Evolutionary conservation across 2,329 filamentous ascomycete species (phyloP), one percentile per base, ranked within the genome.

Genomic region (Pseudogymnoascus sp.): DNA sequence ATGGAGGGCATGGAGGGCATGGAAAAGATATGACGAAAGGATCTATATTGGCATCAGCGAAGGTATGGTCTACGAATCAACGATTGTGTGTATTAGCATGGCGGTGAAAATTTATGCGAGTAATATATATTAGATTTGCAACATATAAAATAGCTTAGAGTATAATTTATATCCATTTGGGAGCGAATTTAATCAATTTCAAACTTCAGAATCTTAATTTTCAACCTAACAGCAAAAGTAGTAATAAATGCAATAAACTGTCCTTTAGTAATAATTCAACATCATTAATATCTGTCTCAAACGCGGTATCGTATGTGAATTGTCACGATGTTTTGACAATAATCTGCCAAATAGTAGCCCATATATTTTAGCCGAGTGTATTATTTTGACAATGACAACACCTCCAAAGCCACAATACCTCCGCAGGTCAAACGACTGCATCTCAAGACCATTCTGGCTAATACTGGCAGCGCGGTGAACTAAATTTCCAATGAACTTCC

Each of bases 1-100:
- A 73, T 81, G 12, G 66, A 78, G 30, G 9, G 3, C 16, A 18
- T 25, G 22, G 22, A 1, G 8, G 18, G 18, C 18, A 18, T 18
- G 18, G n/a, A 54, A 12, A 33, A 54, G 47, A 54, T 9, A 33
- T 20, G 25, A 4, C n/a, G 6, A 28, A 33, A 54, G 12, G 4
- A 33, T 33, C 2, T 18, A 33, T 33, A 9, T 30, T 18, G 47
- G 25, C 28, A 3, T 20, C 9, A 33, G 25, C 47, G n/a, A 50
- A 12, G 43, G 14, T 30, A 30, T 50, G 22, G 20, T 54, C 28
- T 33, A 54, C n/a, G 47, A 54, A 20, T 33, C 28, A 54, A 54
- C 7, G 28, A 33, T 33, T 54, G 47, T 54, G 43, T 30, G 47
- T 54, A 33, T 33, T 33, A 54, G 28, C 25, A 54, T 6, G 16